These are phyloP conservation scores for Pseudogymnoascus sp. DNA, from an alignment of 2,329 filamentous ascomycete species.

Conservation along the genomic window DNA sequence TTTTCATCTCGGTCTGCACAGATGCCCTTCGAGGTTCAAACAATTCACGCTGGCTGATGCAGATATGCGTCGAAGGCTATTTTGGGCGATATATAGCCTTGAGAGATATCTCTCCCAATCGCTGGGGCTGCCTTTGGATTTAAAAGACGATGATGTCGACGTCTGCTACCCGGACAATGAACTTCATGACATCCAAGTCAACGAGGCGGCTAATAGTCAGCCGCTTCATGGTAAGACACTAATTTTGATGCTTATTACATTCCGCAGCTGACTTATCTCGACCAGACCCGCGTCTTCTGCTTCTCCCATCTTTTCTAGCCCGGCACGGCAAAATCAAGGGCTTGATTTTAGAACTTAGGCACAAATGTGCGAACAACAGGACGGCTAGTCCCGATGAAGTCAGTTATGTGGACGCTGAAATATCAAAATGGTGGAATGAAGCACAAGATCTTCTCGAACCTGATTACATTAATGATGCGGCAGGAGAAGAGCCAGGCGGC, in stretches of 20 bases:
- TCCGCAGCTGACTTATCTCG: slow-evolving; percentile 17
- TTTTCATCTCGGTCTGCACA: slow-evolving; percentile 49
- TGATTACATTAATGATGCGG: slow-evolving; percentile 19
- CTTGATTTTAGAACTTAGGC: slow-evolving; percentile 42
- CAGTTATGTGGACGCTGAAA: slow-evolving; percentile 38
- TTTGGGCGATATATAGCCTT: slow-evolving; percentile 48
- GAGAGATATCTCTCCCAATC: slow-evolving; percentile 49
- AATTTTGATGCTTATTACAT: neutral
- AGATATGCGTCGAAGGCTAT: slow-evolving; percentile 41
- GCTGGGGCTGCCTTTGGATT: slow-evolving; percentile 44
- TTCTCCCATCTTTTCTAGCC: slow-evolving; percentile 30
- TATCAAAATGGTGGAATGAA: slow-evolving; percentile 45
- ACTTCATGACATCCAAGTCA: slow-evolving; percentile 28
- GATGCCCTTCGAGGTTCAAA: slow-evolving; percentile 44
- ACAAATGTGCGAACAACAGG: slow-evolving; percentile 40
- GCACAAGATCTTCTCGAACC: slow-evolving; percentile 40
- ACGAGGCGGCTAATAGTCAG: slow-evolving; percentile 13
- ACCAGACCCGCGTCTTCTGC: slow-evolving; percentile 24
- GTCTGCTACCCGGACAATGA: slow-evolving; percentile 46
- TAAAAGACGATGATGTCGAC: slow-evolving; percentile 49
- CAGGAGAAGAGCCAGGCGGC: slow-evolving; percentile 10
- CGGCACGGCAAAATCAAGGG: slow-evolving; percentile 42
- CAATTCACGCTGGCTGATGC: slow-evolving; percentile 40
- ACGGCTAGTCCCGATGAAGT: slow-evolving; percentile 35
- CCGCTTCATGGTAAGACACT: slow-evolving; percentile 13